Base-by-base conservation (phyloP, 129 eudicot species). In the Glebionis coronaria region DNA sequence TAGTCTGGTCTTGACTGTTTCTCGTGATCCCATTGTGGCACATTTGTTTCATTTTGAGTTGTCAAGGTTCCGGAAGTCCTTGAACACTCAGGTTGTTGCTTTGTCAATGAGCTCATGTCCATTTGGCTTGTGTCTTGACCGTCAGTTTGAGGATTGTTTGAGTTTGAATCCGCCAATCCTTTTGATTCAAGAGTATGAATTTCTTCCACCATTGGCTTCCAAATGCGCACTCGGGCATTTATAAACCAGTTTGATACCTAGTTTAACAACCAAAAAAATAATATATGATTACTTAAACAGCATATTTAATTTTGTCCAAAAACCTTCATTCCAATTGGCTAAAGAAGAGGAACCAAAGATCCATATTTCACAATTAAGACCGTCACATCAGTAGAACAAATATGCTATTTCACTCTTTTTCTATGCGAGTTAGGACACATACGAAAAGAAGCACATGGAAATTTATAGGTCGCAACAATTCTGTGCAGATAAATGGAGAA, bases 131-230 rank as follows among this genome's bases (percentile, higher is more conserved):
- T 62, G 42, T 68, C 80, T 76, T 76, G 75, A 52, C 21, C 72
- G 0, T 73, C 85, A 1, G 80, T 16, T 47, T 73, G 57, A 38
- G 74, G 50, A 12, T 73, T 78, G 56, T 75, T 73, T 45, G 87
- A 12, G 68, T 73, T 80, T 4, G 84, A 27, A 44, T 84, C 83
- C 1, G 81, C 61, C 5, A 60, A 53, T 12, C 87, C 87, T 78
- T 90, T 87, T 44, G 91, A 82, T 82, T 87, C 97, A 4, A 90
- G 84, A 55, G 76, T 78, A 53, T 90, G 97, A 69, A 90, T 84
- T 73, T 90, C 97, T 79, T 90, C 95, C 6, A 90, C 95, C 97
- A 90, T 90, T 3, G 97, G 97, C 73, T 90, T 90, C 97, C 97
- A 90, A 6, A 90, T 76, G 11, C 97, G 86, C 4, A 86, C 97